Conservation (phyloP, 192 early-diverging fungal genomes). For the Coemansia erecta region DNA sequence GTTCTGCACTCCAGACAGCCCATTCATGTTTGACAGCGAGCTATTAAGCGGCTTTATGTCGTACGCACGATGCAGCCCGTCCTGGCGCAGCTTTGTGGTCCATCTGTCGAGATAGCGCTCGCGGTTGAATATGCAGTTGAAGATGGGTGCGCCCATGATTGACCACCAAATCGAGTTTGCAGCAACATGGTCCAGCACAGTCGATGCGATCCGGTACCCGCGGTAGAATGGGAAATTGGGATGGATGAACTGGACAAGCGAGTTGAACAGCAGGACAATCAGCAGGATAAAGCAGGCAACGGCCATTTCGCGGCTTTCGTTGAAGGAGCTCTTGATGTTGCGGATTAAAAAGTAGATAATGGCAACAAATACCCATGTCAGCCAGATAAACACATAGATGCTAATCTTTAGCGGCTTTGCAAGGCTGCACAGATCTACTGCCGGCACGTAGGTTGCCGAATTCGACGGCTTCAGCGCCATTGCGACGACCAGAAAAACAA, state of each 20-base stretch:
- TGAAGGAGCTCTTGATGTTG: conserved; percentile 43
- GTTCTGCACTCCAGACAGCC: background rate
- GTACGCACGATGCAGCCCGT: conserved; percentile 27
- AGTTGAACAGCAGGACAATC: conserved; percentile 13
- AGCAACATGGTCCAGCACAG: conserved; percentile 15
- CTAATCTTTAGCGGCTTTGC: conserved; percentile 23
- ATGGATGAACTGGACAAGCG: conserved; percentile 13
- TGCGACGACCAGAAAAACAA: conserved; percentile 16
- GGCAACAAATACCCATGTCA: conserved; percentile 8
- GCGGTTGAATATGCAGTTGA: conserved; percentile 31
- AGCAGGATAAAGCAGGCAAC: conserved; percentile 24
- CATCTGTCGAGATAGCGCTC: conserved; percentile 19
- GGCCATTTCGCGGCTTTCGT: conserved; percentile 34
- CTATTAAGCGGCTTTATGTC: background rate
- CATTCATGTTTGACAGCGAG: background rate
- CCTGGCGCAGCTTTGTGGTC: conserved; percentile 14
- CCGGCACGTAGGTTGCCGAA: conserved; percentile 11
- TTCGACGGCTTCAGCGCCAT: conserved; percentile 2
- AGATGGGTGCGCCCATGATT: conserved; percentile 22
- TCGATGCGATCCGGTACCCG: conserved; percentile 15
- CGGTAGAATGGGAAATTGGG: conserved; percentile 20
- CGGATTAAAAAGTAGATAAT: conserved; percentile 24
- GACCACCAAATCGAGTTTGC: conserved; percentile 26
- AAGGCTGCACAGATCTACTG: conserved; percentile 16
- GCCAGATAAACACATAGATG: conserved; percentile 23